These are phyloP conservation scores for Kodamaea suecica DNA, from an alignment of 1,139 yeast genomes.

Conservation along the genomic window DNA sequence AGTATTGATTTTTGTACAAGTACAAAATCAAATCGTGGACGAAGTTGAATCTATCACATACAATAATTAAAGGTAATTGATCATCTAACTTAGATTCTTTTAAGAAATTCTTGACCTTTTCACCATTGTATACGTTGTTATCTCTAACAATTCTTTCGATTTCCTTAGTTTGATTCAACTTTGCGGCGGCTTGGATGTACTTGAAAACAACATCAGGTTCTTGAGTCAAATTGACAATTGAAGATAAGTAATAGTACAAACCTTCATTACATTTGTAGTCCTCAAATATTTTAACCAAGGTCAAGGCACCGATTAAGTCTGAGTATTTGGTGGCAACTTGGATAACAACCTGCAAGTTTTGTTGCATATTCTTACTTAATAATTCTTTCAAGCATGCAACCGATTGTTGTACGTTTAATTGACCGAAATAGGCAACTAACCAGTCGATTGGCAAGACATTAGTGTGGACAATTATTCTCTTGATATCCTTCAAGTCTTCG, in stretches of 20 bases:
- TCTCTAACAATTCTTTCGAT: slow-evolving; percentile 95
- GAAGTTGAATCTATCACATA: slow-evolving; percentile 88
- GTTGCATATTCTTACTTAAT: slow-evolving; percentile 76
- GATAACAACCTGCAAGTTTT: slow-evolving; percentile 87
- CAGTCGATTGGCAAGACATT: slow-evolving; percentile 86
- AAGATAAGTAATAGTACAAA: slow-evolving; percentile 85
- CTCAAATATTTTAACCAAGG: slow-evolving; percentile 86
- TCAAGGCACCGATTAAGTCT: slow-evolving; percentile 84
- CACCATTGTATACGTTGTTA: slow-evolving; percentile 92
- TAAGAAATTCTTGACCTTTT: slow-evolving; percentile 93
- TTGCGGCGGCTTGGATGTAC: slow-evolving; percentile 92
- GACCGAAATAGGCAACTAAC: slow-evolving; percentile 91
- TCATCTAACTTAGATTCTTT: slow-evolving; percentile 93
- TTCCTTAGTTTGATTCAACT: slow-evolving; percentile 85
- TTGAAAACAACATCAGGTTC: slow-evolving; percentile 95
- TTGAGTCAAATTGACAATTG: slow-evolving; percentile 89
- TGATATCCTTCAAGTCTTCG: slow-evolving; percentile 91
- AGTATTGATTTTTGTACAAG: slow-evolving; percentile 90
- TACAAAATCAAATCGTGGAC: slow-evolving; percentile 92
- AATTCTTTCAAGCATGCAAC: slow-evolving; percentile 84
- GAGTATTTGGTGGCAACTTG: slow-evolving; percentile 97
- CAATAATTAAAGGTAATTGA: slow-evolving; percentile 93
- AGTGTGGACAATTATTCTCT: slow-evolving; percentile 90
- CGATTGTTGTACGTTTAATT: slow-evolving; percentile 90
- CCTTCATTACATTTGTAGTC: slow-evolving; percentile 93